These are phyloP conservation scores for Tolypocladium amazonense DNA, from an alignment of 2,329 filamentous ascomycete genomes.

Conservation along the genomic window DNA sequence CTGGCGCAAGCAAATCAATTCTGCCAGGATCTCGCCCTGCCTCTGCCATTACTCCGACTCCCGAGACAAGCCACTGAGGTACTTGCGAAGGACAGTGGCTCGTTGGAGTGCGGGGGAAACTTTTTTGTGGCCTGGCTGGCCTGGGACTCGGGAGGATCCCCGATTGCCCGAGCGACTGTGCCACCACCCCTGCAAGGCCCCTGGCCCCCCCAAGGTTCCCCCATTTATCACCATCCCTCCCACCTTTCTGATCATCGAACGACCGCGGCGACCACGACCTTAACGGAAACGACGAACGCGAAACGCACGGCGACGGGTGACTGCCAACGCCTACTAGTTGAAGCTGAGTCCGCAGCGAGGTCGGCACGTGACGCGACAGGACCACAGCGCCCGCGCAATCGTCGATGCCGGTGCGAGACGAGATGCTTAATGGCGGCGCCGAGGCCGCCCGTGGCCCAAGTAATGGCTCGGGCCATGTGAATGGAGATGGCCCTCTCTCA, in stretches of 20 bases:
- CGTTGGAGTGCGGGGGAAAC: background rate
- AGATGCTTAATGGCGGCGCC: constrained; percentile 9
- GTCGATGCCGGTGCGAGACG: background rate
- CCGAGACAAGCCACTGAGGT: background rate
- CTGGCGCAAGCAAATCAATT: background rate
- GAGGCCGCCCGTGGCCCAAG: constrained; percentile 13
- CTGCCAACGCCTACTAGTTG: background rate
- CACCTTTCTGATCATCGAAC: background rate
- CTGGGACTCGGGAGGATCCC: background rate
- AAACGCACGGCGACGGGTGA: background rate
- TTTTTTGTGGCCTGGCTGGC: background rate
- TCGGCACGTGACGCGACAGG: background rate
- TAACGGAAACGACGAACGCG: background rate
- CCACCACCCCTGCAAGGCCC: background rate
- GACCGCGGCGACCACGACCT: background rate
- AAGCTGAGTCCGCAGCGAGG: background rate
- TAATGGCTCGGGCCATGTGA: constrained; percentile 17
- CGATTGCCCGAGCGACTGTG: background rate
- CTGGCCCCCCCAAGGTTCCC: background rate
- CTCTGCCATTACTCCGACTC: background rate
- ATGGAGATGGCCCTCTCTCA: constrained; percentile 22
- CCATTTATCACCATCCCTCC: background rate
- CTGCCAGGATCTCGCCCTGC: background rate
- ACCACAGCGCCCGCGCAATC: background rate
- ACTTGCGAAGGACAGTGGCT: too few relatives aligned